Conservation (phyloP, 2,329 filamentous ascomycete species). For the Microdochium trichocladiopsis region DNA sequence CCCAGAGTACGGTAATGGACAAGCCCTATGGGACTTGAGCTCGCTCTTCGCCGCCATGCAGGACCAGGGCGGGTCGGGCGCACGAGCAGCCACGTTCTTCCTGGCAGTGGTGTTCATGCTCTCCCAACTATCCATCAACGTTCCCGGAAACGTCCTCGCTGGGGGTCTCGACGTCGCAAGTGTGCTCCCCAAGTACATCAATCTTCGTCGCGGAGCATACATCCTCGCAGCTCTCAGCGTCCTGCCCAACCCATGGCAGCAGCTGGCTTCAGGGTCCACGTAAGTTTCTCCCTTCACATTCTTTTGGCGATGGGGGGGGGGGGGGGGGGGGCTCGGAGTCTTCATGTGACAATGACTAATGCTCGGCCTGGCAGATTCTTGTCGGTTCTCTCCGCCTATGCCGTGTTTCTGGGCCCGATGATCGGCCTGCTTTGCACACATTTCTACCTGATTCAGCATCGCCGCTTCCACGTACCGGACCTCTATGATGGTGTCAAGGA, state of each 20-base stretch:
- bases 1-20: slow-evolving; percentile 11
- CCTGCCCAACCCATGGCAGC: slow-evolving; percentile 3
- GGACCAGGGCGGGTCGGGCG: slow-evolving; percentile 11
- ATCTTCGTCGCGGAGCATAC: slow-evolving; percentile 1
- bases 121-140: slow-evolving; percentile 16
- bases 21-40: slow-evolving; percentile 14
- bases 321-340: no score
- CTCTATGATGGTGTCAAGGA: background rate
- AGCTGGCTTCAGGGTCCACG: slow-evolving; percentile 1
- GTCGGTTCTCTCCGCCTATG: slow-evolving; percentile 1
- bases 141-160: slow-evolving; percentile 15
- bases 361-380: slow-evolving; percentile 1
- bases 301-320: no score
- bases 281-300: background rate
- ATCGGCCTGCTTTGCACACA: slow-evolving; percentile 1
- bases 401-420: slow-evolving; percentile 2
- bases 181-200: slow-evolving; percentile 1
- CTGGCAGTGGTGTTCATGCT: slow-evolving; percentile 13
- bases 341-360: no score
- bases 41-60: slow-evolving; percentile 13
- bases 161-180: slow-evolving; percentile 3
- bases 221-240: slow-evolving; percentile 2
- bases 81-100: slow-evolving; percentile 9
- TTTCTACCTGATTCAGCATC: background rate
- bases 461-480: background rate